Evolutionary conservation across 257 asterid species (phyloP).

Genomic region (Buddleja alternifolia): DNA sequence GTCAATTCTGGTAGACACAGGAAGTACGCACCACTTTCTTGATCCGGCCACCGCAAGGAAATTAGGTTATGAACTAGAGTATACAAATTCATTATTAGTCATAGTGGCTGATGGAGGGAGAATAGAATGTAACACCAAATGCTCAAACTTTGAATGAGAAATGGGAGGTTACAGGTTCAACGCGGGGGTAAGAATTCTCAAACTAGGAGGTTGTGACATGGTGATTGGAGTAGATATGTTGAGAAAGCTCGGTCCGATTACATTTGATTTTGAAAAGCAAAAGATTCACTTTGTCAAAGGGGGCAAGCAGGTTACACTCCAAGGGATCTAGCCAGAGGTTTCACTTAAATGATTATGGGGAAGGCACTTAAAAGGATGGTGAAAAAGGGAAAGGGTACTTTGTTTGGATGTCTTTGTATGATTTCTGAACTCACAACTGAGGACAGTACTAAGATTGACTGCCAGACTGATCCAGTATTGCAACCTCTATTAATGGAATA

Average conservation of each 20-base stretch:
- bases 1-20: background rate
- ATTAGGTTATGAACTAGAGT: background rate
- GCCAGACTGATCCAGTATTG: too few species aligned
- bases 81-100: background rate
- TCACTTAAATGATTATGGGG: background rate
- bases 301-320: background rate
- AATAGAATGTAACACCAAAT: background rate
- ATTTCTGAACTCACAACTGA: too few species aligned
- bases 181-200: background rate
- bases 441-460: too few species aligned
- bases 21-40: background rate
- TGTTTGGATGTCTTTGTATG: too few species aligned
- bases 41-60: background rate
- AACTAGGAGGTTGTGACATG: background rate
- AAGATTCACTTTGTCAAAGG: background rate
- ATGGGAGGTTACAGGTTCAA: background rate
- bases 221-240: background rate
- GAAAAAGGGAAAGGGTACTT: too few species aligned
- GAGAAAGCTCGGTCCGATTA: background rate
- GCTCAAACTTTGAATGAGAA: background rate
- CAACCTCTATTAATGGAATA: background rate
- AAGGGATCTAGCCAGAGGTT: too few species aligned
- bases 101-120: background rate
- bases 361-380: background rate
- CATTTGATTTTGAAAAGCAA: background rate